Evolutionary conservation across 2,329 filamentous ascomycete species (phyloP).

Genomic region (Ophiostoma australiae): DNA sequence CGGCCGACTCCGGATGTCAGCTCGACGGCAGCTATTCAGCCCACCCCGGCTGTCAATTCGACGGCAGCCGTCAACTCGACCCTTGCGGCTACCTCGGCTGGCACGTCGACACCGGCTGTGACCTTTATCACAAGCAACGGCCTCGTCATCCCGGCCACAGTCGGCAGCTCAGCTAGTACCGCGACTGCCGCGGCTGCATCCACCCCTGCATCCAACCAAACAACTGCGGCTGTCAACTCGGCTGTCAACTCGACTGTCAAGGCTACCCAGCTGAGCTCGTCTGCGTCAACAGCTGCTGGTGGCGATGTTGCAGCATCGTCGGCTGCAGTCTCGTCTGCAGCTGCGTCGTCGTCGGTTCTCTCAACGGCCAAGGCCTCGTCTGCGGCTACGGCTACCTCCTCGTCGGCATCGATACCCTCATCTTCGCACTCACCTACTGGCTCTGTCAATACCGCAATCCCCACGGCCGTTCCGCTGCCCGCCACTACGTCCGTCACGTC

Average conservation of each 20-base stretch:
- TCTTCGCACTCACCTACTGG: background rate
- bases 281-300: background rate
- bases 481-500: background rate
- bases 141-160: constrained; percentile 37
- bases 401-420: background rate
- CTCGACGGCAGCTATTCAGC: too few species aligned
- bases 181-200: constrained; percentile 21
- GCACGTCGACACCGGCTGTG: background rate
- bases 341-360: background rate
- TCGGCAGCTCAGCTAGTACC: constrained; percentile 32
- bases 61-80: background rate
- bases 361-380: background rate
- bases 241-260: background rate
- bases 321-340: background rate
- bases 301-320: background rate
- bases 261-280: background rate
- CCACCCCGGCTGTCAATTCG: background rate
- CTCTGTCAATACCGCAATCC: constrained; percentile 10
- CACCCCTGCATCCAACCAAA: background rate
- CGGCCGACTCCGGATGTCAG: too few species aligned
- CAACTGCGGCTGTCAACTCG: background rate
- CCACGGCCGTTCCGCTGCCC: background rate
- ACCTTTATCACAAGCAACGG: constrained; percentile 35
- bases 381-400: background rate
- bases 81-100: background rate